Evolutionary conservation across 2,329 filamentous ascomycete species (phyloP).

Genomic region (Lithohypha guttulata): DNA sequence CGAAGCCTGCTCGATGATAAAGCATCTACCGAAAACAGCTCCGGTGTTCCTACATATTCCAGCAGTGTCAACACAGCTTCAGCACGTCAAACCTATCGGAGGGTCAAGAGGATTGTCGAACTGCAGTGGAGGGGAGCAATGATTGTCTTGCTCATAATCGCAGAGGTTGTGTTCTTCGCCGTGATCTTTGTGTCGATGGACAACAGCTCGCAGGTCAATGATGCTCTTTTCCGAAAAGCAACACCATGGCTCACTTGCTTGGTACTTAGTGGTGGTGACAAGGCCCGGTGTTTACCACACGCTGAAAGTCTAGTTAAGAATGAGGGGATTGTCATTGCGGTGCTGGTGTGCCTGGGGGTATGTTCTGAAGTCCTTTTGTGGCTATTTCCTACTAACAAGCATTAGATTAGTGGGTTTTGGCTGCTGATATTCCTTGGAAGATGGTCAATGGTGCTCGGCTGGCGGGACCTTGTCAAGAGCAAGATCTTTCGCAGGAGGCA

Average conservation of each 20-base stretch:
- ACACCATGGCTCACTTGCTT: slow-evolving; percentile 64
- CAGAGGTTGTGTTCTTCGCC: slow-evolving; percentile 88
- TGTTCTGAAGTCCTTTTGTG: slow-evolving; percentile 27
- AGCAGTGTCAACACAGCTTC: slow-evolving; percentile 69
- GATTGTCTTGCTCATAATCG: slow-evolving; percentile 79
- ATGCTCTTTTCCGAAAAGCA: slow-evolving; percentile 46
- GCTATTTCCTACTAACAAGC: slow-evolving; percentile 22
- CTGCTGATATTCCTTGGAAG: slow-evolving; percentile 70
- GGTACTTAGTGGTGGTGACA: slow-evolving; percentile 46
- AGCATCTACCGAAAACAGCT: slow-evolving; percentile 50
- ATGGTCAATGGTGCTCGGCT: slow-evolving; percentile 74
- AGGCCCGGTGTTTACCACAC: slow-evolving; percentile 52
- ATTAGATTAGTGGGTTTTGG: slow-evolving; percentile 72
- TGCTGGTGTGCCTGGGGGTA: slow-evolving; percentile 72
- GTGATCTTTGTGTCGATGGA: slow-evolving; percentile 84
- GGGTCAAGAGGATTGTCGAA: slow-evolving; percentile 74
- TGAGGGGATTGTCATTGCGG: slow-evolving; percentile 66
- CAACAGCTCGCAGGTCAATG: slow-evolving; percentile 50
- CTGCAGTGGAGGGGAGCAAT: slow-evolving; percentile 91
- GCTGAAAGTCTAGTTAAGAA: slow-evolving; percentile 57
- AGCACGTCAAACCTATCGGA: slow-evolving; percentile 75
- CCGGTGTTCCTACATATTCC: slow-evolving; percentile 57
- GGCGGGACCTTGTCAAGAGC: slow-evolving; percentile 54
- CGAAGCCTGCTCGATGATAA: slow-evolving; percentile 66
- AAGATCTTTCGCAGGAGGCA: slow-evolving; percentile 42